phyloP scores from a whole-genome alignment of 768 basidiomycete species.

The Rubroboletus satanas region DNA sequence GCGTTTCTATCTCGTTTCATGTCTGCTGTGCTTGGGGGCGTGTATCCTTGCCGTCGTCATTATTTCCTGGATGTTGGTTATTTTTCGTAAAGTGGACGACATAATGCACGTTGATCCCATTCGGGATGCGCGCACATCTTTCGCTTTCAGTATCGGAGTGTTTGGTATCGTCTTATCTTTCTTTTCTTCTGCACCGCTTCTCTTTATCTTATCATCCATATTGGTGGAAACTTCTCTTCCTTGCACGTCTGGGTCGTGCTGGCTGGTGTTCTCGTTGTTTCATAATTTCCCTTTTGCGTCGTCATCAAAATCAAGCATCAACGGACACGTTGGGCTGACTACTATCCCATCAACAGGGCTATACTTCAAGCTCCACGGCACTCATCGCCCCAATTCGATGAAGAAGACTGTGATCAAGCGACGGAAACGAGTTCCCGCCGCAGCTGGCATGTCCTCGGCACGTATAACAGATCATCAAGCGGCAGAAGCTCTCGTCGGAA shows the following conservation, averaged over 20 bases:
- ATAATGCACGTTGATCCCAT: conserved; percentile 22
- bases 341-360: conserved; percentile 55
- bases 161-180: conserved; percentile 19
- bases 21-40: conserved; percentile 22
- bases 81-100: conserved; percentile 23
- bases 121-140: conserved; percentile 14
- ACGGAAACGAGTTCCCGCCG: conserved; percentile 94
- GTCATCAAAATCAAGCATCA: neutral
- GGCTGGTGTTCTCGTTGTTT: neutral
- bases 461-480: conserved; percentile 82
- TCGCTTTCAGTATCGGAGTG: conserved; percentile 17
- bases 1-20: conserved; percentile 36
- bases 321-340: conserved; percentile 10
- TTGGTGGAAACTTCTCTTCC: conserved; percentile 9
- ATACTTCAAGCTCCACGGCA: conserved; percentile 97
- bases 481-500: conserved; percentile 83
- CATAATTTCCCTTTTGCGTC: neutral
- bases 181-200: conserved; percentile 9
- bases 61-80: neutral
- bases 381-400: conserved; percentile 96
- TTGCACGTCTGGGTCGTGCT: conserved; percentile 5
- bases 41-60: conserved; percentile 20
- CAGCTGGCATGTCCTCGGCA: conserved; percentile 43
- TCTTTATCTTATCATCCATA: conserved; percentile 27
- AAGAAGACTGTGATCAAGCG: conserved; percentile 99